Percentiles rank a stretch among this genome's conserved stretches.
Evolutionary conservation across 2,329 filamentous ascomycete species (phyloP).

Genomic region (Lasiodiplodia sp.): DNA sequence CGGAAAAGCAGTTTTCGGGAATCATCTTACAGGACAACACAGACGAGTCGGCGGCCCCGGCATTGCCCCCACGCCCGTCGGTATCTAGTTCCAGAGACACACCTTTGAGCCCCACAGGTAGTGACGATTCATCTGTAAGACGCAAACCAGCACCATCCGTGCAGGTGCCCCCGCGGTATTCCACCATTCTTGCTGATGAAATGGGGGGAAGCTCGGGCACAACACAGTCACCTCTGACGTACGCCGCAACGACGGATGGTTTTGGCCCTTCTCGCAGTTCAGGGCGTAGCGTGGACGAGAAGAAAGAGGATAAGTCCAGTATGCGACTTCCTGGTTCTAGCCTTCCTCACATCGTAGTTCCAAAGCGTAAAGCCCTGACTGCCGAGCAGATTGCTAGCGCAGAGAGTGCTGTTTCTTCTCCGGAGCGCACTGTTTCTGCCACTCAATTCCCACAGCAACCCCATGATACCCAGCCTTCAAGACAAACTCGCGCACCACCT

Average conservation of each 20-base stretch:
- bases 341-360: slow-evolving; percentile 47
- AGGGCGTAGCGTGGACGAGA: slow-evolving; percentile 37
- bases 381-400: slow-evolving; percentile 50
- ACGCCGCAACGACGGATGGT: slow-evolving; percentile 50
- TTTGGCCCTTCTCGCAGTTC: slow-evolving; percentile 36
- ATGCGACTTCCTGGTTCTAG: slow-evolving; percentile 39
- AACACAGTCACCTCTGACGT: slow-evolving; percentile 49
- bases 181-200: slow-evolving; percentile 51
- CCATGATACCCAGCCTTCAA: slow-evolving; percentile 19
- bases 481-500: slow-evolving; percentile 28
- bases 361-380: slow-evolving; percentile 55
- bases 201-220: slow-evolving; percentile 28
- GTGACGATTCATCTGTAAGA: slow-evolving; percentile 38
- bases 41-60: slow-evolving; percentile 40
- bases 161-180: slow-evolving; percentile 53
- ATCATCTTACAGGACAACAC: slow-evolving; percentile 55
- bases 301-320: slow-evolving; percentile 39
- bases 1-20: slow-evolving; percentile 48
- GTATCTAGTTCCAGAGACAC: slow-evolving; percentile 11
- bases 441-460: slow-evolving; percentile 4
- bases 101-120: slow-evolving; percentile 23
- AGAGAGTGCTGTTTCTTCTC: slow-evolving; percentile 31
- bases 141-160: slow-evolving; percentile 54
- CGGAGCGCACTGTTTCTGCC: slow-evolving; percentile 3
- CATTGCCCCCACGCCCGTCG: slow-evolving; percentile 48